These are phyloP conservation scores for Aspergillus chevalieri DNA, from an alignment of 2,329 filamentous ascomycete genomes.

Conservation along the genomic window DNA sequence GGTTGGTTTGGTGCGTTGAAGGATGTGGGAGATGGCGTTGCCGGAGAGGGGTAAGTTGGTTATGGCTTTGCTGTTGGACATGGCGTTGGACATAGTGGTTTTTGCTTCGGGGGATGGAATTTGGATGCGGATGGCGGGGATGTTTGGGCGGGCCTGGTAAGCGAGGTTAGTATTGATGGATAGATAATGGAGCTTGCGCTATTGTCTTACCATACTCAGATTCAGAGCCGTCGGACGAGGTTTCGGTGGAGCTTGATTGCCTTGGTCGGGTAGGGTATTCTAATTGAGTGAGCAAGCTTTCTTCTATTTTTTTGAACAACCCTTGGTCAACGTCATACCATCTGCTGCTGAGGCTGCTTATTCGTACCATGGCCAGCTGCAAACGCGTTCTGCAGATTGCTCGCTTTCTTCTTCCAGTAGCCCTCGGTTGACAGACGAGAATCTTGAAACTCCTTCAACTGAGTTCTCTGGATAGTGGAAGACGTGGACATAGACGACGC, in stretches of 20 bases:
- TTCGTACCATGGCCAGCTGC: background rate
- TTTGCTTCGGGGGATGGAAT: background rate
- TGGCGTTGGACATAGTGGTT: background rate
- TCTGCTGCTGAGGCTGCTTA: no score
- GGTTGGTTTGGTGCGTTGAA: constrained; percentile 10
- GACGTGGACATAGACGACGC: background rate
- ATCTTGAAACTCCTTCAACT: background rate
- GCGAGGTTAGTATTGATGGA: no score
- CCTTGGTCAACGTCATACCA: no score
- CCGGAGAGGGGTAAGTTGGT: constrained; percentile 6
- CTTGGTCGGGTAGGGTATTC: no score
- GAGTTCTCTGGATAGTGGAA: no score
- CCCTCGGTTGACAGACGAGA: background rate
- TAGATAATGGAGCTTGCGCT: no score
- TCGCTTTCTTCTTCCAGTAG: background rate
- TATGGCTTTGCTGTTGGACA: background rate
- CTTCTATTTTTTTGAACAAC: no score
- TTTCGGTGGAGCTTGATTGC: background rate
- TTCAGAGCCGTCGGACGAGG: background rate
- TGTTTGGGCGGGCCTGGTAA: background rate
- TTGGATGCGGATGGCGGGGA: background rate
- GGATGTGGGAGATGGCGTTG: constrained; percentile 14
- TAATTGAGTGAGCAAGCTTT: no score
- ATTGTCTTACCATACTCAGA: background rate
- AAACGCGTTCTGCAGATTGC: background rate